Evolutionary conservation across 208 protist genomes (phyloP).

Genomic region (Leishmania gerbilli): DNA sequence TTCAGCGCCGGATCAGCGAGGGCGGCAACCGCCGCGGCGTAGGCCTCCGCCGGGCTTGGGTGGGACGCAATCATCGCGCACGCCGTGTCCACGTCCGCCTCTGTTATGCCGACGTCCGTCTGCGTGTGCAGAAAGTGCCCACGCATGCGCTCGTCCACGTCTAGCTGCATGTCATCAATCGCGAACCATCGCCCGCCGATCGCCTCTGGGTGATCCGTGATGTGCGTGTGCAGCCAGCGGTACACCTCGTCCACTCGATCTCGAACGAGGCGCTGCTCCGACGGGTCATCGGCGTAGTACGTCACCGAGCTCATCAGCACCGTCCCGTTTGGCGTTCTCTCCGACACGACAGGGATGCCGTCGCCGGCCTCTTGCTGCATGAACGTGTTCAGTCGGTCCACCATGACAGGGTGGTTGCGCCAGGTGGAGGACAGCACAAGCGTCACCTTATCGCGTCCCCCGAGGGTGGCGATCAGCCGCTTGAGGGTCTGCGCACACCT

Average conservation of each 20-base stretch:
- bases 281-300: conserved; percentile 80
- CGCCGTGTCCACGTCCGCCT: conserved; percentile 50
- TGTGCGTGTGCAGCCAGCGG: conserved; percentile 75
- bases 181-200: conserved; percentile 83
- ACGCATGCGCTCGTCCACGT: conserved; percentile 76
- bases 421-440: conserved; percentile 88
- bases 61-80: conserved; percentile 33
- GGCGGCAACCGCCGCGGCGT: conserved; percentile 35
- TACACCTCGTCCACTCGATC: conserved; percentile 85
- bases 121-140: conserved; percentile 80
- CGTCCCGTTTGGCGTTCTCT: conserved; percentile 76
- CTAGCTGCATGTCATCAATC: conserved; percentile 90
- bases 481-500: conserved; percentile 55
- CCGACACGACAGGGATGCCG: conserved; percentile 45
- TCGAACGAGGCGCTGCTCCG: conserved; percentile 79
- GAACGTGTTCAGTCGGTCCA: conserved; percentile 70
- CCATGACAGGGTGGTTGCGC: conserved; percentile 71
- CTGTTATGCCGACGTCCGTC: conserved; percentile 72
- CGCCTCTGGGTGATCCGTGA: conserved; percentile 71
- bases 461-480: conserved; percentile 44
- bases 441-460: conserved; percentile 59
- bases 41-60: conserved; percentile 41
- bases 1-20: conserved; percentile 64
- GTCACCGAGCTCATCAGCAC: conserved; percentile 62
- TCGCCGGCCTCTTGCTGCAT: conserved; percentile 40